Percentiles rank a stretch among this genome's conserved stretches.
Evolutionary conservation across 2,329 filamentous ascomycete genomes (phyloP).

Genomic region (Pseudocercospora cruenta): DNA sequence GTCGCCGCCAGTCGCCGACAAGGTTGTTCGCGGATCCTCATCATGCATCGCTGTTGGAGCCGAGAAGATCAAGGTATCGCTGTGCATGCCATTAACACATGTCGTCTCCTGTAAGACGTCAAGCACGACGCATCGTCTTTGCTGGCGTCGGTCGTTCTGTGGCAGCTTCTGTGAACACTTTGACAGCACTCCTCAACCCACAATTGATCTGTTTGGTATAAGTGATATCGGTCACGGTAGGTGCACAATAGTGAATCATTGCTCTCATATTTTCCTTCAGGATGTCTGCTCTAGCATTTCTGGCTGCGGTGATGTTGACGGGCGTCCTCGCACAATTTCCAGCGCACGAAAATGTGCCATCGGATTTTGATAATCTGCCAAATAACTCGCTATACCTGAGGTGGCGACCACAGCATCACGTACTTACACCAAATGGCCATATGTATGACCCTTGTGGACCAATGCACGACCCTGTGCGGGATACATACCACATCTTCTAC

Average conservation of each 20-base stretch:
- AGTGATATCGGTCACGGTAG: background rate
- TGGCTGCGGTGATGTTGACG: background rate
- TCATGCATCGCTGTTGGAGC: background rate
- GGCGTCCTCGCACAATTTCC: slow-evolving; percentile 4
- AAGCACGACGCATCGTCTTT: background rate
- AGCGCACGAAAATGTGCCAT: slow-evolving; percentile 5
- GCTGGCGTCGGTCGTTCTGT: background rate
- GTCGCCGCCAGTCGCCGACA: background rate
- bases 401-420: slow-evolving; percentile 45
- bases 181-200: background rate
- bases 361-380: background rate
- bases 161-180: background rate
- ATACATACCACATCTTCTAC: slow-evolving; percentile 56
- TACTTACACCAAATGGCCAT: slow-evolving; percentile 50
- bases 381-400: slow-evolving; percentile 15
- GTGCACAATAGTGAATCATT: background rate
- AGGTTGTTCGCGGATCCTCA: background rate
- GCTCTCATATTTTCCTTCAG: background rate
- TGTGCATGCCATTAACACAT: background rate
- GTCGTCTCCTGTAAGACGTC: background rate
- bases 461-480: slow-evolving; percentile 50
- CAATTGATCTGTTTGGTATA: background rate
- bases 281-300: background rate
- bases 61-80: background rate
- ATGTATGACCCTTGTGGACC: slow-evolving; percentile 55